Conservation (phyloP, 192 early-diverging fungal genomes). For the Coemansia sp. region DNA sequence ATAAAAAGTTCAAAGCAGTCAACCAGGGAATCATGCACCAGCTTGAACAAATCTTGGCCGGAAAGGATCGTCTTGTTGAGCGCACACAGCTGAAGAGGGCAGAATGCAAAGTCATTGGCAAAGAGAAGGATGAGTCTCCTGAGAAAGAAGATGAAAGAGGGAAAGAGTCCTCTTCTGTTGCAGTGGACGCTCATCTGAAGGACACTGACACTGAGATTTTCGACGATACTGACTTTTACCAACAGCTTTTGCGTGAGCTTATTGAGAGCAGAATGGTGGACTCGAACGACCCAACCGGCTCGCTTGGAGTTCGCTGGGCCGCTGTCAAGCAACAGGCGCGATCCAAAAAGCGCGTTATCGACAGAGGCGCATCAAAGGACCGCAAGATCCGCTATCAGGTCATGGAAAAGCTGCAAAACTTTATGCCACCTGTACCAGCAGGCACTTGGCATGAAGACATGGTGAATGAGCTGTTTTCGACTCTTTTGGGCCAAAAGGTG, state of each 20-base stretch:
- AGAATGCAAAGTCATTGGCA: slow-evolving; percentile 60
- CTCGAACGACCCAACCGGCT: slow-evolving; percentile 80
- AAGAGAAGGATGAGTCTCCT: background rate
- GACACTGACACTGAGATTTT: slow-evolving; percentile 72
- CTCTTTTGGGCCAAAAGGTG: slow-evolving; percentile 72
- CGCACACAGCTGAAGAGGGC: slow-evolving; percentile 82
- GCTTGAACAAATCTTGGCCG: slow-evolving; percentile 67
- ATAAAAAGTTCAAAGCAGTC: slow-evolving; percentile 95
- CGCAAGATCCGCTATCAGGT: slow-evolving; percentile 89
- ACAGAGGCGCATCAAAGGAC: slow-evolving; percentile 90
- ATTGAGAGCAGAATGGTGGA: slow-evolving; percentile 93
- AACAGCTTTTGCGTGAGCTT: slow-evolving; percentile 88
- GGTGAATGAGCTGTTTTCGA: slow-evolving; percentile 86
- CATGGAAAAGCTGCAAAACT: slow-evolving; percentile 96
- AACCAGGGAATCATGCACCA: slow-evolving; percentile 81
- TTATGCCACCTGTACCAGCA: slow-evolving; percentile 90
- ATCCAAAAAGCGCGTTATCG: slow-evolving; percentile 68
- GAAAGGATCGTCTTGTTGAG: slow-evolving; percentile 77
- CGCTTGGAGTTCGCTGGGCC: slow-evolving; percentile 78
- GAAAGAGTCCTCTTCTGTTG: slow-evolving; percentile 60
- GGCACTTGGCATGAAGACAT: slow-evolving; percentile 93
- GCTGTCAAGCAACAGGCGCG: slow-evolving; percentile 69
- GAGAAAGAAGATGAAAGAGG: slow-evolving; percentile 8
- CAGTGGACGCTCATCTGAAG: slow-evolving; percentile 64
- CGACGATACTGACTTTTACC: slow-evolving; percentile 96